phyloP scores from a whole-genome alignment of 2,329 filamentous ascomycete genomes.

The Aspergillus carbonarius region DNA sequence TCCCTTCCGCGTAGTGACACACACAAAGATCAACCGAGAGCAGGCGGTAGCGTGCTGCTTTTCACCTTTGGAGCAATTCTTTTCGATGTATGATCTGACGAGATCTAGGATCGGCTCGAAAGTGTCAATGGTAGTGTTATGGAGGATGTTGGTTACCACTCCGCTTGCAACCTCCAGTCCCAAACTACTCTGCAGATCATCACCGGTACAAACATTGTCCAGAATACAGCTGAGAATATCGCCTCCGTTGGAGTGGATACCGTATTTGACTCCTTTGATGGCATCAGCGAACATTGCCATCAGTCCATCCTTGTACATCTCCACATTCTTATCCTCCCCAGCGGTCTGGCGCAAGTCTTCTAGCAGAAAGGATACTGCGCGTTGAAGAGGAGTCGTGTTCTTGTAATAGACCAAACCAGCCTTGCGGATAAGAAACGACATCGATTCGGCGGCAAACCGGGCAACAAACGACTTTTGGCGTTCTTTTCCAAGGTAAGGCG shows the following conservation, averaged over 20 bases:
- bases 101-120: slow-evolving; percentile 68
- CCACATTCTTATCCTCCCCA: slow-evolving; percentile 34
- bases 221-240: slow-evolving; percentile 56
- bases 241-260: slow-evolving; percentile 57
- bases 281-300: slow-evolving; percentile 93
- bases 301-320: slow-evolving; percentile 77
- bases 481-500: slow-evolving; percentile 77
- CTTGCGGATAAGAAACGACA: slow-evolving; percentile 92
- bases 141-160: slow-evolving; percentile 75
- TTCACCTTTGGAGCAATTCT: slow-evolving; percentile 33
- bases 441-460: slow-evolving; percentile 87
- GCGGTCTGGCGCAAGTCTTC: slow-evolving; percentile 58
- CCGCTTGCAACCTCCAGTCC: slow-evolving; percentile 68
- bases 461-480: slow-evolving; percentile 83
- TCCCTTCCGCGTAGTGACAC: slow-evolving; percentile 76
- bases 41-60: slow-evolving; percentile 43
- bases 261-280: slow-evolving; percentile 60
- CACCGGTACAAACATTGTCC: slow-evolving; percentile 30
- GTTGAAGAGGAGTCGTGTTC: slow-evolving; percentile 65
- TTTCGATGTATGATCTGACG: slow-evolving; percentile 54
- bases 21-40: slow-evolving; percentile 55
- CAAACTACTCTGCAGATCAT: slow-evolving; percentile 29
- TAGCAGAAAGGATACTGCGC: slow-evolving; percentile 71
- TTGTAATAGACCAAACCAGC: slow-evolving; percentile 75
- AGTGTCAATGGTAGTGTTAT: slow-evolving; percentile 73